Base-by-base conservation (phyloP, 177 flowering plant species). In the Tripterygium wilfordii region DNA sequence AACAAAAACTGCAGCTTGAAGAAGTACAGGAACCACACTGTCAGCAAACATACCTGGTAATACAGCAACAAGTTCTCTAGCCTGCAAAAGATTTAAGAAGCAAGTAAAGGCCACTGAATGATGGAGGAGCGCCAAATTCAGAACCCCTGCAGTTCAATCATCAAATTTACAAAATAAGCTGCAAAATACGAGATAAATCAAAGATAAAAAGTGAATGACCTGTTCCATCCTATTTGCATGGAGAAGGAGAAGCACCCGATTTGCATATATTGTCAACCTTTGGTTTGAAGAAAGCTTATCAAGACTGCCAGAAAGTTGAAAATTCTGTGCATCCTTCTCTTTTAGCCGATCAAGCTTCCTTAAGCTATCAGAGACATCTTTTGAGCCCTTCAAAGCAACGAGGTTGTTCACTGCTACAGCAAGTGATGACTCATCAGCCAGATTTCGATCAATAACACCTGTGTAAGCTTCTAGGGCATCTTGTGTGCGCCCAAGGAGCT, bases 341-440 rank as follows among this genome's bases (percentile, higher is more conserved):
- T 79, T 72, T 2, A 89, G 63, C 48, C 67, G 68, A 67, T 89
- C 97, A 52, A 89, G 79, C 59, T 80, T 94, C 66, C 83, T 80
- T 37, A 89, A 49, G 63, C 92, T 63, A 63, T 85, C 92, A 31
- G 91, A 77, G 15, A 78, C 71, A 55, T 89, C 97, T 71, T 77
- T 94, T 24, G 92, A 63, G 45, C 91, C 92, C 70, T 70, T 89
- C 53, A 85, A 53, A 8, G 82, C 55, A 57, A 87, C 63, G 28
- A 94, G 67, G 59, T 94, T 89, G 73, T 85, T 94, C 53, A 70
- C 79, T 18, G 97, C 97, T 58, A 89, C 86, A 1, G 95, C 92
- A 63, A 80, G 67, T 48, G 97, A 84, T 54, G 83, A 58, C 46
- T 82, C 86, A 61, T 94, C 97, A 1, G 82, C 89, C 48, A 79